Percentiles rank a stretch among this genome's conserved stretches.
Conservation (phyloP, 2,329 filamentous ascomycete species). For the Teratosphaeria nubilosa region DNA sequence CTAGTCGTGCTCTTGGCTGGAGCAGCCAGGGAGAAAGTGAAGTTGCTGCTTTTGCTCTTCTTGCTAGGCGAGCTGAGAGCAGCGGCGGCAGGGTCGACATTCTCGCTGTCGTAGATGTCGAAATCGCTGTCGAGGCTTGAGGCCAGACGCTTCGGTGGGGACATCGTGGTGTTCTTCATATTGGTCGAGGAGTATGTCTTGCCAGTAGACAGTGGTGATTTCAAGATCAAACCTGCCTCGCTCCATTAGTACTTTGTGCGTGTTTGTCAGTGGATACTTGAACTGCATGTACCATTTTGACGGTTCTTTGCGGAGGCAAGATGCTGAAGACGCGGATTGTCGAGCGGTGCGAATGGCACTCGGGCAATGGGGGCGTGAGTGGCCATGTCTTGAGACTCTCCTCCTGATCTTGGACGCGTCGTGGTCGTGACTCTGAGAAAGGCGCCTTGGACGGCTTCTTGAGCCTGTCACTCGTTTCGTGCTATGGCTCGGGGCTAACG, state of each 20-base stretch:
- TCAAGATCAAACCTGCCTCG: not conserved
- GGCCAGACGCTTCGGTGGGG: not conserved
- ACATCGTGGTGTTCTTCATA: not conserved
- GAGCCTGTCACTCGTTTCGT: not conserved
- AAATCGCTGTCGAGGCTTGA: slow-evolving; percentile 12
- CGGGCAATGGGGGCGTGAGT: slow-evolving; percentile 33
- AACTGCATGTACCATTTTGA: slow-evolving; percentile 47
- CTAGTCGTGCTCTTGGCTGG: slow-evolving; percentile 6
- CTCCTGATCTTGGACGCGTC: not conserved
- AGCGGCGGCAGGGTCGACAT: slow-evolving; percentile 43
- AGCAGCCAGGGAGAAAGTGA: slow-evolving; percentile 28
- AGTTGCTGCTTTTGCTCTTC: slow-evolving; percentile 36
- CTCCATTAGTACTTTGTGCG: slow-evolving; percentile 3
- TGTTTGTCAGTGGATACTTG: not conserved
- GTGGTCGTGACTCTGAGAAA: not conserved
- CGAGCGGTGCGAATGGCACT: slow-evolving; percentile 67
- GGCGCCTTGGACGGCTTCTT: not conserved
- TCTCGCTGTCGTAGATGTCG: slow-evolving; percentile 45
- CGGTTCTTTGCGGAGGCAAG: slow-evolving; percentile 68
- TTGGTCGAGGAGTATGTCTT: not conserved
- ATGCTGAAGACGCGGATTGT: slow-evolving; percentile 58
- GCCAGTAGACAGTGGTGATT: not conserved
- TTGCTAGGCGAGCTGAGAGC: slow-evolving; percentile 41
- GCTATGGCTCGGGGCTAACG: not conserved
- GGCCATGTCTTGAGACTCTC: slow-evolving; percentile 12